Conservation (phyloP, 768 basidiomycete genomes). For the Pulveroboletus sp. region DNA sequence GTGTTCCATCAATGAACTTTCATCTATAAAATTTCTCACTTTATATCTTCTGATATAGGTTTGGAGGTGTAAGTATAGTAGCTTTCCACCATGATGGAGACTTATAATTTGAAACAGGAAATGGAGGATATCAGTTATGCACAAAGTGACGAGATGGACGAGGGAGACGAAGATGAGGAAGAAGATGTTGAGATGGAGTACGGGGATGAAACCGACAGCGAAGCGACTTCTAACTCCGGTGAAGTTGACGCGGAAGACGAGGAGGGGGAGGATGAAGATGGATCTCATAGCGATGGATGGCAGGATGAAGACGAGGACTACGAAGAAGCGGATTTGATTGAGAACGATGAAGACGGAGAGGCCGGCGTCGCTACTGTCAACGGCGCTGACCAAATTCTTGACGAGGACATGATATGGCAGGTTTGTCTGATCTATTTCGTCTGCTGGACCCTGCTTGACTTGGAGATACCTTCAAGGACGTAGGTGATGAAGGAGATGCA, state of each 20-base stretch:
- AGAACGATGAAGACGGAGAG: conserved; percentile 55
- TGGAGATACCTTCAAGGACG: conserved; percentile 37
- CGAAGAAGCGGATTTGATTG: conserved; percentile 56
- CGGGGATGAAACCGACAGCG: conserved; percentile 77
- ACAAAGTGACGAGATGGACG: conserved; percentile 73
- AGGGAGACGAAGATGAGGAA: conserved; percentile 74
- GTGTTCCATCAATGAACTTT: conserved; percentile 23
- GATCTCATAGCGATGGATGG: conserved; percentile 46
- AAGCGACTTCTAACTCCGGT: conserved; percentile 72
- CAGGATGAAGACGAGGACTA: conserved; percentile 50
- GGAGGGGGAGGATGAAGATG: conserved; percentile 53
- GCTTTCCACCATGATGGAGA: conserved; percentile 8
- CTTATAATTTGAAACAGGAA: conserved; percentile 46
- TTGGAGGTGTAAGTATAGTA: conserved; percentile 64
- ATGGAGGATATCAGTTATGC: conserved; percentile 77
- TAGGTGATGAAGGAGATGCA: conserved; percentile 50
- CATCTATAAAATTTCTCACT: conserved; percentile 5
- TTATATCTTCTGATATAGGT: conserved; percentile 35
- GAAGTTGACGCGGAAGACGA: conserved; percentile 66
- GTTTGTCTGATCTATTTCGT: conserved; percentile 29
- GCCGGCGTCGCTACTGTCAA: conserved; percentile 47
- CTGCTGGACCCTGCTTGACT: conserved; percentile 10
- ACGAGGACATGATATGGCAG: conserved; percentile 56
- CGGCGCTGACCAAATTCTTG: conserved; percentile 44
- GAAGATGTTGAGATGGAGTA: conserved; percentile 88